These are phyloP conservation scores for Cyanidiococcus yangmingshanensis DNA, from an alignment of 23 red algal species.

Conservation along the genomic window DNA sequence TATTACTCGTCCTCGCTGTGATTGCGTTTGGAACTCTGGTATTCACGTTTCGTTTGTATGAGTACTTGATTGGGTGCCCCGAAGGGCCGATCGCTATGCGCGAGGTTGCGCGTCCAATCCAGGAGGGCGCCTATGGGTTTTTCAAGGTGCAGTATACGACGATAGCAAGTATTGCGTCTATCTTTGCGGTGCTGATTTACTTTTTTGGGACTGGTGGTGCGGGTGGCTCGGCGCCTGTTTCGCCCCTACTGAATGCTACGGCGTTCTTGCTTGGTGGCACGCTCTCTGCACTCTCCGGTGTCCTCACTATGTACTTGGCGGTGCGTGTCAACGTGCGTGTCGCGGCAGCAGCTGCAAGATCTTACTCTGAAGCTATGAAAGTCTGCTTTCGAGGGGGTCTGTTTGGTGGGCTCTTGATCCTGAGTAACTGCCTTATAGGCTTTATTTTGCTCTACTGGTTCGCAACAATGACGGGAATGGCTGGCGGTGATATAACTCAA, in stretches of 20 bases:
- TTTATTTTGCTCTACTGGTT: conserved; percentile 10
- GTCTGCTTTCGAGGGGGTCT: conserved; percentile 13
- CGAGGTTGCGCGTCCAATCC: conserved; percentile 13
- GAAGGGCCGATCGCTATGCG: conserved; percentile 7
- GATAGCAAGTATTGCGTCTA: not conserved
- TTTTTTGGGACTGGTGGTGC: conserved; percentile 6
- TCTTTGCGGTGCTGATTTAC: not conserved
- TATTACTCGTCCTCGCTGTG: not conserved
- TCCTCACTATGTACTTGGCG: conserved; percentile 25
- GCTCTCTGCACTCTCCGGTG: conserved; percentile 35
- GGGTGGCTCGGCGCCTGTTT: not conserved
- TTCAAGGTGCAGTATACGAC: conserved; percentile 22
- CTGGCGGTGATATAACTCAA: not conserved
- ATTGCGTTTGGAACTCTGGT: not conserved
- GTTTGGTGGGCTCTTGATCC: conserved; percentile 9
- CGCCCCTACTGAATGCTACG: not conserved
- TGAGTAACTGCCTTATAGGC: conserved; percentile 19
- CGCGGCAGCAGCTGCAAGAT: conserved; percentile 18
- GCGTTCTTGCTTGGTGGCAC: conserved; percentile 29
- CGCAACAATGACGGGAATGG: not conserved
- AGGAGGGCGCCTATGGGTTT: conserved; percentile 5
- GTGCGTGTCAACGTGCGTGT: conserved; percentile 39
- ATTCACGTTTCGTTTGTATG: not conserved
- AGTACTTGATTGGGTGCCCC: conserved; percentile 1
- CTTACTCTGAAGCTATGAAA: conserved; percentile 12